Conservation (phyloP, 2,329 filamentous ascomycete species). For the Colletotrichum horii region DNA sequence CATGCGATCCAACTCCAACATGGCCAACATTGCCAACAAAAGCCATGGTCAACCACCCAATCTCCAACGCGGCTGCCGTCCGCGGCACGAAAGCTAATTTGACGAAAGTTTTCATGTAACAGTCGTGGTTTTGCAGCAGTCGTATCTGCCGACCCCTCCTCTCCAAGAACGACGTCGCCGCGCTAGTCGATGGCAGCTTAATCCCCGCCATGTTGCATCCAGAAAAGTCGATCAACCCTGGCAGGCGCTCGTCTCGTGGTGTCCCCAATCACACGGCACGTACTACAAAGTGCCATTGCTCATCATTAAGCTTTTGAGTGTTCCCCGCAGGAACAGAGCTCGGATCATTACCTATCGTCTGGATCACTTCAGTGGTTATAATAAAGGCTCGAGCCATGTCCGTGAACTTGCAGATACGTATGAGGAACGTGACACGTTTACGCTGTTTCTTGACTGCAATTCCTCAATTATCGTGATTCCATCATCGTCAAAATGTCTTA, state of each 20-base stretch:
- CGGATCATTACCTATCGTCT: neutral
- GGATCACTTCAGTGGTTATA: neutral
- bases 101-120: constrained; percentile 12
- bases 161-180: neutral
- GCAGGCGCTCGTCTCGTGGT: neutral
- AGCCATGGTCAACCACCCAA: neutral
- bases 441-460: neutral
- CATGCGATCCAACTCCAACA: neutral
- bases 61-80: neutral
- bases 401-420: neutral
- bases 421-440: neutral
- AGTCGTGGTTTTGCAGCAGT: constrained; percentile 7
- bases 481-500: neutral
- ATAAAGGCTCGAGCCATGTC: neutral
- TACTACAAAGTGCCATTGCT: neutral
- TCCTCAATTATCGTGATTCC: neutral
- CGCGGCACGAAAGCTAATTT: neutral
- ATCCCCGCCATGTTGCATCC: constrained; percentile 3
- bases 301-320: neutral
- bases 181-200: neutral
- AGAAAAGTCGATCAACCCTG: neutral
- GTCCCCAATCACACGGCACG: neutral
- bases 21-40: neutral
- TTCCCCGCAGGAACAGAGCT: neutral
- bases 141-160: neutral